phyloP scores from a whole-genome alignment of 345 rosid genomes.

The Hibiscus trionum region DNA sequence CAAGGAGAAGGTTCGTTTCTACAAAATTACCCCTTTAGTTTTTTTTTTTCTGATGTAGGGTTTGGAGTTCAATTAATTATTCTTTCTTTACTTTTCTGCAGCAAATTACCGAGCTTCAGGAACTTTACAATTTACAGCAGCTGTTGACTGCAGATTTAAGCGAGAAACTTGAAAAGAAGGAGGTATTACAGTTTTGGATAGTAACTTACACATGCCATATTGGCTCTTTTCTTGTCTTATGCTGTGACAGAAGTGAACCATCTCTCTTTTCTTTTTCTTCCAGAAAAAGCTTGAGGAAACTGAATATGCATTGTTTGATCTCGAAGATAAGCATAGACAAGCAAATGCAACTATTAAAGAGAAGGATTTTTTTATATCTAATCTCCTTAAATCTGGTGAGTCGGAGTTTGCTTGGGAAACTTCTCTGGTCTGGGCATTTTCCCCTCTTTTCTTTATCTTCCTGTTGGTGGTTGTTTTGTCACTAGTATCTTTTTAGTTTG shows the following conservation, averaged over 20 bases:
- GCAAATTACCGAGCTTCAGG: constrained; percentile 84
- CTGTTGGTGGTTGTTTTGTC: neutral
- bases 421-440: neutral
- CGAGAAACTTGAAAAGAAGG: constrained; percentile 75
- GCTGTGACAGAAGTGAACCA: constrained; percentile 14
- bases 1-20: constrained; percentile 60
- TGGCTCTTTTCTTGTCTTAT: neutral
- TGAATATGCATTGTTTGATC: constrained; percentile 67
- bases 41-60: neutral
- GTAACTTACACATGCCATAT: neutral
- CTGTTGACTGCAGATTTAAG: constrained; percentile 58
- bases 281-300: constrained; percentile 92
- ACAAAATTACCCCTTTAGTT: constrained; percentile 1
- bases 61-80: constrained; percentile 11
- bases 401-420: neutral
- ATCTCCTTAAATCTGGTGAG: constrained; percentile 87
- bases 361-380: constrained; percentile 76
- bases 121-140: constrained; percentile 69
- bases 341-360: constrained; percentile 90
- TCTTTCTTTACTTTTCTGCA: constrained; percentile 27
- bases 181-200: constrained; percentile 37
- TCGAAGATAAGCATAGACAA: constrained; percentile 87
- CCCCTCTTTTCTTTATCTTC: neutral
- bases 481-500: neutral
- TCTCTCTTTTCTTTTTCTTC: constrained; percentile 12